Evolutionary conservation across 768 basidiomycete species (phyloP).

Genomic region (Boletus fagicola): DNA sequence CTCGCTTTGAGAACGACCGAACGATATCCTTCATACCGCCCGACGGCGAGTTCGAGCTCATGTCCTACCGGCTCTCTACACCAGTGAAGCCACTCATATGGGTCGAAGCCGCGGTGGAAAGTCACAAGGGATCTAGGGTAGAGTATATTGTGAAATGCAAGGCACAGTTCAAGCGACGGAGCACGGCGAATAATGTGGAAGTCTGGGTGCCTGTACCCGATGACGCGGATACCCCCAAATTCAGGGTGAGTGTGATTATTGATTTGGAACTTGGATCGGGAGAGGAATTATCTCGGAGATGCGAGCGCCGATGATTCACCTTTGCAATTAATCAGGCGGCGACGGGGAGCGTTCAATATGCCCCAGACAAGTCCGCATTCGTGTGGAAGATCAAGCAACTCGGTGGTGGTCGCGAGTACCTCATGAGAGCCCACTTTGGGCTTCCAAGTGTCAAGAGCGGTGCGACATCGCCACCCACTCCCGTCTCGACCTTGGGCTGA

Average conservation of each 20-base stretch:
- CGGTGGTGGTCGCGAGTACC: conserved; percentile 91
- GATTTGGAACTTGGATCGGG: neutral
- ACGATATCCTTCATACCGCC: conserved; percentile 99
- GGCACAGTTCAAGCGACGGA: conserved; percentile 96
- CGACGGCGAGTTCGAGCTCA: conserved; percentile 97
- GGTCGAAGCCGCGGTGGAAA: conserved; percentile 95
- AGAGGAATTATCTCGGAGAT: neutral
- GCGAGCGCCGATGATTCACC: neutral
- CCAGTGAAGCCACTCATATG: conserved; percentile 94
- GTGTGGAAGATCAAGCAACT: conserved; percentile 99
- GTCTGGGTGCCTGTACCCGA: conserved; percentile 99
- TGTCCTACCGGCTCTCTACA: conserved; percentile 95
- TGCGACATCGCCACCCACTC: conserved; percentile 37
- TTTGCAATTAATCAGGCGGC: conserved; percentile 60
- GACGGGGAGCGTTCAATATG: conserved; percentile 94
- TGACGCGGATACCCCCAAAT: conserved; percentile 97
- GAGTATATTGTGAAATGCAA: conserved; percentile 96
- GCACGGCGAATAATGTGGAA: conserved; percentile 97
- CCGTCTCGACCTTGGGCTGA: neutral
- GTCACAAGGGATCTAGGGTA: conserved; percentile 87
- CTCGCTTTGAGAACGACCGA: conserved; percentile 97
- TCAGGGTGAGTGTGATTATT: conserved; percentile 58
- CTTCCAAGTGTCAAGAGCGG: conserved; percentile 90
- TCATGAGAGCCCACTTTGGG: conserved; percentile 98
- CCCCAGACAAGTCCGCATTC: conserved; percentile 96